Base-by-base conservation (phyloP, 2,329 filamentous ascomycete species). In the Nigrospora sphaerica region DNA sequence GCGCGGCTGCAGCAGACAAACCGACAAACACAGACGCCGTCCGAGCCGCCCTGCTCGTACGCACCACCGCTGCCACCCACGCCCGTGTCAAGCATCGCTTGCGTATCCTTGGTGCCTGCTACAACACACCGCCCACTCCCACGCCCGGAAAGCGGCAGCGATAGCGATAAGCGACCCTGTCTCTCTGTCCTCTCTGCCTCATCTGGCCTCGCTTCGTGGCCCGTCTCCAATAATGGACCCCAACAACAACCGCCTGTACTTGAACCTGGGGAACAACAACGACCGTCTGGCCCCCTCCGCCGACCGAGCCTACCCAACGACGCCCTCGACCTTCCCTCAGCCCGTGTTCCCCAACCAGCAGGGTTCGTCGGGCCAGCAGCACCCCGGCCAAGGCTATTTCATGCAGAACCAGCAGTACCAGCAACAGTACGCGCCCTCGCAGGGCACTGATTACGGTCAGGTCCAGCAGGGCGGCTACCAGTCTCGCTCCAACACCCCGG, bases 321-420 rank as follows among this genome's bases (percentile, higher is more conserved):
- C 92, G 11, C 92, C 92, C 44, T 96, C 92, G 54, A 95, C 91
- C 49, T 97, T 97, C 62, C 92, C 92, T 12, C 92, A 97, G 70
- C 91, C 91, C 50, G 86, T 95, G 64, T 80, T 78, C 55, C 71
- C 74, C 48, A 59, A 62, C 37, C 64, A 66, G 49, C 71, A 70
- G 55, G 60, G 61, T 53, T 33, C 12, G 10, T 17, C 46, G 16
- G 41, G 38, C 35, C 71, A 74, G 59, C 65, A 66, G 39, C 77
- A 78, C 53, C 62, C 63, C 16, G 61, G 62, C 35, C 71, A 70
- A 43, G 70, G 67, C 47, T 88, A 87, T 64, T 87, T 86, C 61
- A 66, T 75, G 62, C 80, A 79, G 61, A 75, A 75, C 56, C 55
- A 36, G 34, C 74, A 74, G 52, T 85, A 84, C 57, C 63, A 66